A percentile compares a stretch with the other conserved stretches of the same genome.
These are phyloP conservation scores for Pseudozyma sp. DNA, from an alignment of 1,284 basidiomycete species.

Conservation along the genomic window DNA sequence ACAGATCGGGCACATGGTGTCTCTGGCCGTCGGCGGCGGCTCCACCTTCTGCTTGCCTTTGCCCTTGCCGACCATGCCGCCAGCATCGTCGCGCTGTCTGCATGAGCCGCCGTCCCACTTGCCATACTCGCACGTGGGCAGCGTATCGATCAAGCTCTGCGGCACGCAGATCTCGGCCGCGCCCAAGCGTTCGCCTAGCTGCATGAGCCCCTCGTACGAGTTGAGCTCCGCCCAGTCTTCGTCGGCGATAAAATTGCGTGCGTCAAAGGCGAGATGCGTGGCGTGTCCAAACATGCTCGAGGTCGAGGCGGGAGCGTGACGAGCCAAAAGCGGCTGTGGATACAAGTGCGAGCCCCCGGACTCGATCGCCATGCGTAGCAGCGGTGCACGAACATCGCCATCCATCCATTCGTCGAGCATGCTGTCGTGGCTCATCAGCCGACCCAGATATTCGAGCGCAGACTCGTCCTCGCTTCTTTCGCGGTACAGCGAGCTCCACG, in stretches of 20 bases:
- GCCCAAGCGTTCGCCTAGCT: constrained; percentile 29
- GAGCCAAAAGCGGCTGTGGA: constrained; percentile 5
- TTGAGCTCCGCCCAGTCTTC: constrained; percentile 45
- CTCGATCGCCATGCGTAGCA: constrained; percentile 38
- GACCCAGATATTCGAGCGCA: constrained; percentile 41
- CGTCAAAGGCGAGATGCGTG: constrained; percentile 23
- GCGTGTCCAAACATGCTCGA: constrained; percentile 10
- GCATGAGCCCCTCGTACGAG: constrained; percentile 41
- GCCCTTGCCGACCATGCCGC: constrained; percentile 17
- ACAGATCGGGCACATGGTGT: constrained; percentile 48
- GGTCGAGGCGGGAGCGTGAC: constrained; percentile 21
- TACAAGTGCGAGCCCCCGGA: constrained; percentile 6
- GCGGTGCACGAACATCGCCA: constrained; percentile 15
- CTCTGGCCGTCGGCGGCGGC: constrained; percentile 3
- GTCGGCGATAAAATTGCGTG: constrained; percentile 44
- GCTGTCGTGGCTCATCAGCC: constrained; percentile 40
- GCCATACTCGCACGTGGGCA: constrained; percentile 42
- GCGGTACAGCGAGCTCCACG: constrained; percentile 3
- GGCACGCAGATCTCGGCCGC: constrained; percentile 32
- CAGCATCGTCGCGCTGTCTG: not conserved
- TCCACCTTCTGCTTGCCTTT: constrained; percentile 39
- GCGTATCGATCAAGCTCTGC: constrained; percentile 26
- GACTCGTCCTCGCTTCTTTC: constrained; percentile 29
- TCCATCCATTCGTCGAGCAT: constrained; percentile 40
- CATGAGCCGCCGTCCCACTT: constrained; percentile 44